Conservation (phyloP, 257 asterid species). For the Eucommia ulmoides region DNA sequence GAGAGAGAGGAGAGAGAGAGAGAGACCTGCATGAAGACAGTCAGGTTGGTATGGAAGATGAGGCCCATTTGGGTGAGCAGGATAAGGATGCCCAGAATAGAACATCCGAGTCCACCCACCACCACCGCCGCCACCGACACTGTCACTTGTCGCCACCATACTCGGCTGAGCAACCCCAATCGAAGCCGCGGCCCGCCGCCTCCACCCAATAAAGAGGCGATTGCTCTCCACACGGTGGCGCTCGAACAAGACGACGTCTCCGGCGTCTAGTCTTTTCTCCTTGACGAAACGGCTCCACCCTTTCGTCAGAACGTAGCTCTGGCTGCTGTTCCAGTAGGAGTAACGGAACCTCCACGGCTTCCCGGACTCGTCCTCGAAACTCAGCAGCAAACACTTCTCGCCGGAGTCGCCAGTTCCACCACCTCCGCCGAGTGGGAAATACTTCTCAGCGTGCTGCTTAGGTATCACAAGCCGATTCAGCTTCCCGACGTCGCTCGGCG, state of each 20-base stretch:
- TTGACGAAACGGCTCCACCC: conserved; percentile 97
- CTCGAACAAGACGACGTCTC: conserved; percentile 56
- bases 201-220: conserved; percentile 72
- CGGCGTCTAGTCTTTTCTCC: conserved; percentile 80
- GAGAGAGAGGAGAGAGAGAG: conserved; percentile 6
- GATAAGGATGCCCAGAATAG: conserved; percentile 37
- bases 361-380: conserved; percentile 73
- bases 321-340: conserved; percentile 95
- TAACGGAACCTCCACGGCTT: conserved; percentile 78
- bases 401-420: too few relatives aligned
- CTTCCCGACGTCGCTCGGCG: conserved; percentile 96
- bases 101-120: conserved; percentile 29
- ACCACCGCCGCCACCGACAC: conserved; percentile 3
- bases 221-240: conserved; percentile 47
- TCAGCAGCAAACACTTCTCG: conserved; percentile 52
- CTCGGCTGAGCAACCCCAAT: conserved; percentile 7
- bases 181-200: conserved; percentile 27
- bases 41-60: conserved; percentile 42
- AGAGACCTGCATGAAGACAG: conserved; percentile 54
- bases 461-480: conserved; percentile 93
- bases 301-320: conserved; percentile 83
- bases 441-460: conserved; percentile 85
- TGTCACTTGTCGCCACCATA: conserved; percentile 10
- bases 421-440: conserved; percentile 47
- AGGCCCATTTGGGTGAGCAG: conserved; percentile 20